Conservation (phyloP, 345 rosid genomes). For the Populus pruinosa region DNA sequence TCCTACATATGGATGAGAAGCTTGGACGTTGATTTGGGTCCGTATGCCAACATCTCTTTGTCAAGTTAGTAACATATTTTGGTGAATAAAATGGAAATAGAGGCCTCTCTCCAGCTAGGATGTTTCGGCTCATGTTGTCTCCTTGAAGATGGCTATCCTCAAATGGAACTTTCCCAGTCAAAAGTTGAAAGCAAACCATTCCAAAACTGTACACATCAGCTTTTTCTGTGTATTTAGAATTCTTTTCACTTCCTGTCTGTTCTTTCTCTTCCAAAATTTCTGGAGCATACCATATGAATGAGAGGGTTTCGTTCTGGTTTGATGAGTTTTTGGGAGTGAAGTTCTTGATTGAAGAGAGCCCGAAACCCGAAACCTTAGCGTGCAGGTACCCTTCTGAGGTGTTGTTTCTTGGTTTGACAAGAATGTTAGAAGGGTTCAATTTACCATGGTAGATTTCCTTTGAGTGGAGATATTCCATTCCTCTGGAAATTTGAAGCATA, state of each 20-base stretch:
- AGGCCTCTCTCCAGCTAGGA: conserved; percentile 30
- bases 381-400: conserved; percentile 20
- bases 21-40: conserved; percentile 27
- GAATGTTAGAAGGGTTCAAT: conserved; percentile 20
- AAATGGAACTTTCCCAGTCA: conserved; percentile 35
- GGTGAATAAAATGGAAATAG: conserved; percentile 26
- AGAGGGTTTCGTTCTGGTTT: conserved; percentile 8
- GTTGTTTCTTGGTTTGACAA: conserved; percentile 16
- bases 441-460: conserved; percentile 27
- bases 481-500: conserved; percentile 34
- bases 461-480: conserved; percentile 29
- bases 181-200: conserved; percentile 28
- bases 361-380: conserved; percentile 31
- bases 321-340: neutral
- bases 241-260: conserved; percentile 12
- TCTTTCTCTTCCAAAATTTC: conserved; percentile 30
- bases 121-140: conserved; percentile 28
- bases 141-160: conserved; percentile 35
- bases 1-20: conserved; percentile 32
- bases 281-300: conserved; percentile 32
- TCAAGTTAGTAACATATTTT: conserved; percentile 25
- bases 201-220: conserved; percentile 34
- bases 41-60: conserved; percentile 29
- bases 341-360: conserved; percentile 19
- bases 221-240: conserved; percentile 16